Base-by-base conservation (phyloP, 805 yeast species). In the Ogataea sp. region DNA sequence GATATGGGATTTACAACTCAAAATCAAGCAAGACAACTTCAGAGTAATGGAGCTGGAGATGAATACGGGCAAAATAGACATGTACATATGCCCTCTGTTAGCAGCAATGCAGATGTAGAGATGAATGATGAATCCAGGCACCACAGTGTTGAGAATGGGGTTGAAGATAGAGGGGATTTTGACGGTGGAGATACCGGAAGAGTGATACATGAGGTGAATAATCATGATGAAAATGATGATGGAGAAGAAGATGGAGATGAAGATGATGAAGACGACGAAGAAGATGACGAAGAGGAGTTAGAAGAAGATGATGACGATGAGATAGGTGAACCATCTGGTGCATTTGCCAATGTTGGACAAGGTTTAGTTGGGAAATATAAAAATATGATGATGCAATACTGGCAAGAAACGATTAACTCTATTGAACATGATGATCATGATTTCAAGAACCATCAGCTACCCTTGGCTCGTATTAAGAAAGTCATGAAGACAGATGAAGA, bases 401-500 rank as follows among this genome's bases (percentile, higher is more conserved):
- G 98, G 98, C 98, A 93, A 64, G 94, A 85, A 50, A 81, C 95
- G 13, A 89, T 93, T 59, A 87, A 87, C 55, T 75, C 82, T 39
- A 87, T 93, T 37, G 98, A 93, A 61, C 77, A 75, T 55, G 87
- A 79, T 51, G 86, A 82, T 42, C 95, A 86, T 55, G 95, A 86
- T 57, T 93, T 90, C 65, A 89, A 87, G 59, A 84, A 86, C 48
- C 97, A 93, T 58, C 96, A 89, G 46, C 67, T 93, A 45, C 99
- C 99, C 15, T 68, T 93, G 40, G 98, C 98, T 5, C 73, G 99
- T 50, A 93, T 93, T 52, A 90, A 93, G 56, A 90, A 90, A 59
- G 97, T 90, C 31, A 90, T 90, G 97, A 90, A 90, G 58, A 89
- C 97, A 0, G 97, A 90, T 58, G 95, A 87, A 56, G 97, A 90